phyloP scores from a whole-genome alignment of 257 asterid genomes.

The Lantana camara region DNA sequence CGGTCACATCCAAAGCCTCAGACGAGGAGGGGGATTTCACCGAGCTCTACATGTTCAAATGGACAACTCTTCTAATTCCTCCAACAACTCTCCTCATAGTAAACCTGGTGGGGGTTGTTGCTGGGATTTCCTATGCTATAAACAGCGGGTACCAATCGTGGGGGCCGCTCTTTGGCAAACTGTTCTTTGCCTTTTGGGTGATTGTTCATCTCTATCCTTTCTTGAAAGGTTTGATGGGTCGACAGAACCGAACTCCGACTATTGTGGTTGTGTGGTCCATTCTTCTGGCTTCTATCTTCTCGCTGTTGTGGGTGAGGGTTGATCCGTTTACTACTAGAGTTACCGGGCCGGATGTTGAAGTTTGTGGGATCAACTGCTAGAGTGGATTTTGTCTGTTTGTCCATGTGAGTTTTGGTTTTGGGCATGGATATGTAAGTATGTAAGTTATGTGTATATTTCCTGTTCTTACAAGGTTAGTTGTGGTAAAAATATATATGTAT shows the following conservation, averaged over 20 bases:
- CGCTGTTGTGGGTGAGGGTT: slow-evolving; percentile 85
- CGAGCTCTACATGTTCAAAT: slow-evolving; percentile 94
- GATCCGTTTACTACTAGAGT: slow-evolving; percentile 92
- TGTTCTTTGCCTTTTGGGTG: slow-evolving; percentile 97
- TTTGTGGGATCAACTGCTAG: slow-evolving; percentile 88
- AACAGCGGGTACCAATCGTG: slow-evolving; percentile 97
- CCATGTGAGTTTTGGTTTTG: slow-evolving; percentile 6
- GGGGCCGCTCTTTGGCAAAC: slow-evolving; percentile 94
- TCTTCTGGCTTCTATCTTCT: slow-evolving; percentile 93
- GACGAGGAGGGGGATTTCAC: slow-evolving; percentile 93
- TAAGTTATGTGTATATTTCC: background rate
- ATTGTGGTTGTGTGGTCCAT: slow-evolving; percentile 93
- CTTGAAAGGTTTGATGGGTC: slow-evolving; percentile 97
- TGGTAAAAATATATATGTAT: background rate
- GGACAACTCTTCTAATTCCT: slow-evolving; percentile 93
- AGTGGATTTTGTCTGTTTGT: background rate
- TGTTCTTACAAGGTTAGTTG: background rate
- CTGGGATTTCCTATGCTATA: slow-evolving; percentile 87
- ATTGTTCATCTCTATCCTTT: slow-evolving; percentile 93
- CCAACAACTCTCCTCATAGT: slow-evolving; percentile 93
- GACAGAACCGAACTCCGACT: slow-evolving; percentile 93
- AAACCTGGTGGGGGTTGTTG: slow-evolving; percentile 89
- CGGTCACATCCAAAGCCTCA: slow-evolving; percentile 91
- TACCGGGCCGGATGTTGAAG: slow-evolving; percentile 77
- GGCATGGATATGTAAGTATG: slow-evolving; percentile 13